A percentile compares a stretch with the other conserved stretches of the same genome.
Evolutionary conservation across 2,329 filamentous ascomycete genomes (phyloP).

Genomic region (Didymella pinodella): DNA sequence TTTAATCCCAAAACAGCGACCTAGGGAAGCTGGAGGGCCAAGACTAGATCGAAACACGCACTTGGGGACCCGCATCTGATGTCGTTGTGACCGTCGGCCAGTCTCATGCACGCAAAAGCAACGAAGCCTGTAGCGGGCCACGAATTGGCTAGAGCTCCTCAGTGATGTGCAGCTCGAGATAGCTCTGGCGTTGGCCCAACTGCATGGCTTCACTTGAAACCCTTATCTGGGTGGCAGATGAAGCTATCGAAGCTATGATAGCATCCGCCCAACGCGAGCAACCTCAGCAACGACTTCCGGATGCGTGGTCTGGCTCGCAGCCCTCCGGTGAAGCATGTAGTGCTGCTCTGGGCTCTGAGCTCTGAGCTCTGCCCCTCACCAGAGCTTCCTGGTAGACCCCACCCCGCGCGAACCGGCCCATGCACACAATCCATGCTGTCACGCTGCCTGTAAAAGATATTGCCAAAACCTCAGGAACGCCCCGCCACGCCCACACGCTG

Average conservation of each 20-base stretch:
- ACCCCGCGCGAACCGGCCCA: constrained; percentile 11
- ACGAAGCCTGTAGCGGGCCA: constrained; percentile 32
- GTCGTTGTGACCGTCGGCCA: constrained; percentile 29
- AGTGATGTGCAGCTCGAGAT: constrained; percentile 18
- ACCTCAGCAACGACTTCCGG: constrained; percentile 7
- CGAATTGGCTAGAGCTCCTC: constrained; percentile 38
- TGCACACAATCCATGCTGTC: constrained; percentile 13
- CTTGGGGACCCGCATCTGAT: constrained; percentile 25
- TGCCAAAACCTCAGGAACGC: constrained; percentile 26
- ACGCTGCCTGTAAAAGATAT: constrained; percentile 24
- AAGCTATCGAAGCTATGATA: constrained; percentile 11
- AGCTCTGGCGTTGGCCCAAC: constrained; percentile 8
- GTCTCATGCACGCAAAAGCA: constrained; percentile 36
- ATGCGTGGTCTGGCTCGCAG: constrained; percentile 5
- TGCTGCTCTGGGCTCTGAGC: constrained; percentile 6
- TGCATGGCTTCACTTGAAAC: constrained; percentile 4
- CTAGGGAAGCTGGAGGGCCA: constrained; percentile 28
- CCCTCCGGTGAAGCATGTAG: constrained; percentile 15
- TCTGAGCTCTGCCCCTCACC: constrained; percentile 17
- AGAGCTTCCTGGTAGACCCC: constrained; percentile 20
- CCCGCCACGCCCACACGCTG: constrained; percentile 22
- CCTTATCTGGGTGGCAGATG: constrained; percentile 14
- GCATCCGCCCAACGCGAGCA: constrained; percentile 5
- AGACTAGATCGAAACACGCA: constrained; percentile 33
- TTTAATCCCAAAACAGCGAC: constrained; percentile 38